phyloP scores from a whole-genome alignment of 2,329 filamentous ascomycete species.

The Cercospora nicotianae region DNA sequence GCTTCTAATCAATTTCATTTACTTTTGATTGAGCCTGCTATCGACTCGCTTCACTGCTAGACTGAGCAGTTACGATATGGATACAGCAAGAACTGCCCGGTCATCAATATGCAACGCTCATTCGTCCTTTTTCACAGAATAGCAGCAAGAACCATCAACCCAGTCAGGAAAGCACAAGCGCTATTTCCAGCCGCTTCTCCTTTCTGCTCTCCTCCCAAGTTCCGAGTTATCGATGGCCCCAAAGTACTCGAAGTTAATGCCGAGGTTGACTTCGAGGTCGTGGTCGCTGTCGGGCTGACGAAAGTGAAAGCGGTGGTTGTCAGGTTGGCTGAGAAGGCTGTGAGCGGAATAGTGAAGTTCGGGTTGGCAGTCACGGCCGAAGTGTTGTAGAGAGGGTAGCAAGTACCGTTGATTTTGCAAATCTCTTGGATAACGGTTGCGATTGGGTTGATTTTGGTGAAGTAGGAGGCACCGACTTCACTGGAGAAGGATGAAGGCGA shows the following conservation, averaged over 20 bases:
- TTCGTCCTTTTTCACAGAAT: neutral
- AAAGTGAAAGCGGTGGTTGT: neutral
- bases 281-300: neutral
- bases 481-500: neutral
- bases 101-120: neutral
- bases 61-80: neutral
- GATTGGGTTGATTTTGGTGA: neutral
- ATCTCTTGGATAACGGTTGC: neutral
- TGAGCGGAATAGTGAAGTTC: neutral
- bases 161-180: neutral
- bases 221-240: neutral
- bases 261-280: neutral
- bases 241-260: neutral
- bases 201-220: neutral
- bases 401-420: neutral
- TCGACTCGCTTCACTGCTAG: neutral
- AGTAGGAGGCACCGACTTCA: neutral
- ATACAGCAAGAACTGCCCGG: neutral
- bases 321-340: neutral
- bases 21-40: neutral
- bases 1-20: neutral
- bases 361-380: neutral
- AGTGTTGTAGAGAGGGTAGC: conserved; percentile 1
- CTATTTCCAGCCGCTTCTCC: neutral
- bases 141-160: neutral